Evolutionary conservation across 257 asterid species (phyloP), one percentile per base, ranked within the genome.

Genomic region (Capsicum chinense): DNA sequence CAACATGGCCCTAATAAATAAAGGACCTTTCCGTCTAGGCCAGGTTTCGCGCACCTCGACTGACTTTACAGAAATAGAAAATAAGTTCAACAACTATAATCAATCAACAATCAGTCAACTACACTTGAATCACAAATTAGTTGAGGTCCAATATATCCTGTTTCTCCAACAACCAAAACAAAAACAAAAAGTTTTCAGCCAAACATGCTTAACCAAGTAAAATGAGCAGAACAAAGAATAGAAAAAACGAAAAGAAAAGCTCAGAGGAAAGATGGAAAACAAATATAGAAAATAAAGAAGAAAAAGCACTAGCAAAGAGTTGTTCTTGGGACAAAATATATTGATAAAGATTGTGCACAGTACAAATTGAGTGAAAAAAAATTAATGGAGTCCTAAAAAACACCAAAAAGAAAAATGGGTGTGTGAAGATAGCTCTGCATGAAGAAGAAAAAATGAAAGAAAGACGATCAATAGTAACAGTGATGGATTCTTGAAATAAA

Each of bases 391-490:
- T 52, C 5, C 47, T 14, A 1, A 26, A 76, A 76, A 47, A 70
- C 44, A 44, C 39, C 14, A 39, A 44, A 70, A 21, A 60, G 47
- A 76, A 76, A 13, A n/a, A 76, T 52, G 81, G 81, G 47, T 21
- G n/a, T 54, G 48, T 76, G 64, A 78, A 54, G 64, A 78, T 78
- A 78, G 48, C 64, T 26, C 21, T 78, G 64, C 81, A 54, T 26
- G 81, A 52, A 74, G 60, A 50, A 50, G 62, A 50, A 19, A 74
- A 50, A 73, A 56, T 19, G 39, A 47, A 74, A 19, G 10, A 74
- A 76, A 35, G 64, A 76, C 54, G 81, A 78, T 78, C 48, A 26
- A 26, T 78, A 48, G 48, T 48, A 74, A 9, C 5, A 74, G 47
- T 74, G 80, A 73, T 47, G 80, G 80, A 48, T 73, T 73, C 42